Percentiles rank a stretch among this genome's conserved stretches.
phyloP scores from a whole-genome alignment of 1,139 yeast species.

The Suhomyces terraborum region DNA sequence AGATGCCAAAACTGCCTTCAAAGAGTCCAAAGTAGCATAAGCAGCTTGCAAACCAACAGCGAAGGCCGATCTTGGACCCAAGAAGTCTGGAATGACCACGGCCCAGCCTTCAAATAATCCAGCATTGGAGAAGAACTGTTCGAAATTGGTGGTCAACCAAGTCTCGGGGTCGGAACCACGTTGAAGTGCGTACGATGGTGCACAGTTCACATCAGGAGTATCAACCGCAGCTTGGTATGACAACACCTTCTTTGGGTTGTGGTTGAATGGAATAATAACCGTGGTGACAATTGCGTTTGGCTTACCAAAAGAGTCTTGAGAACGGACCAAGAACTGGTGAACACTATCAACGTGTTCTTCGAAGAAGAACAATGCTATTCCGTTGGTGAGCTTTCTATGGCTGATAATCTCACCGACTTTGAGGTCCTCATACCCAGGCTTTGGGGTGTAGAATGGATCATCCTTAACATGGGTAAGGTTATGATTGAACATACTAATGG shows the following conservation, averaged over 20 bases:
- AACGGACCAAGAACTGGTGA: slow-evolving; percentile 38
- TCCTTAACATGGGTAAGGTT: slow-evolving; percentile 10
- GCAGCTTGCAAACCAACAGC: slow-evolving; percentile 35
- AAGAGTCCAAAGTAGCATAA: slow-evolving; percentile 29
- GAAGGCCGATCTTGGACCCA: slow-evolving; percentile 32
- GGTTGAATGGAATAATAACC: slow-evolving; percentile 32
- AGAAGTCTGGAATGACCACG: slow-evolving; percentile 37
- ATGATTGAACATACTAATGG: slow-evolving; percentile 1
- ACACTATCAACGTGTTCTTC: slow-evolving; percentile 24
- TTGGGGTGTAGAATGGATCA: slow-evolving; percentile 34
- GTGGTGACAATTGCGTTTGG: slow-evolving; percentile 38
- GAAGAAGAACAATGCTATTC: slow-evolving; percentile 1
- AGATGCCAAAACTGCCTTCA: slow-evolving; percentile 28
- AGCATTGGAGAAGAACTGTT: slow-evolving; percentile 14
- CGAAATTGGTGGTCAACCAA: slow-evolving; percentile 10
- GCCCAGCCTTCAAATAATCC: slow-evolving; percentile 33
- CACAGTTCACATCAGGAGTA: slow-evolving; percentile 30
- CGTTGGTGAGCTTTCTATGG: slow-evolving; percentile 19
- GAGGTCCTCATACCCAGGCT: slow-evolving; percentile 26
- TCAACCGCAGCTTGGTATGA: slow-evolving; percentile 42
- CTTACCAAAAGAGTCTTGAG: slow-evolving; percentile 35
- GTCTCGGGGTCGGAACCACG: slow-evolving; percentile 21
- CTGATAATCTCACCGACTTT: slow-evolving; percentile 31
- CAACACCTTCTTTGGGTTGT: slow-evolving; percentile 30
- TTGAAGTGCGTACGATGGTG: slow-evolving; percentile 34